Evolutionary conservation across 495 filamentous ascomycete species (phyloP).

Genomic region (Cairneyella variabilis): DNA sequence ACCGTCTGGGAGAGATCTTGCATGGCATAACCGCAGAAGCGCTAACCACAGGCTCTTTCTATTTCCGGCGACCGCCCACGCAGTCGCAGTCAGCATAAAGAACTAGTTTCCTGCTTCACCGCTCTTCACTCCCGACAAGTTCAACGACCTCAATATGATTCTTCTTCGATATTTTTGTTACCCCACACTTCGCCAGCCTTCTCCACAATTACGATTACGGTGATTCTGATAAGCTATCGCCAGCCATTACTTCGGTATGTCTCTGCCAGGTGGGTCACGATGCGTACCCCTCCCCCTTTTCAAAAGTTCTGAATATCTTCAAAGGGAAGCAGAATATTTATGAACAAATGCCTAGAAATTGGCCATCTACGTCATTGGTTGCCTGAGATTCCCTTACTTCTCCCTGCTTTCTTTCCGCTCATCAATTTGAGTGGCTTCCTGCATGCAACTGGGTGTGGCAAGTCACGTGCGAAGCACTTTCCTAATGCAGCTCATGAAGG

Average conservation of each 20-base stretch:
- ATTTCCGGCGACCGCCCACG: background rate
- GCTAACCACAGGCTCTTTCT: too few relatives aligned
- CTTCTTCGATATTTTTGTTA: conserved; percentile 3
- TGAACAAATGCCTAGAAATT: too few relatives aligned
- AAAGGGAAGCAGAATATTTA: background rate
- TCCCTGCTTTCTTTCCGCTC: too few relatives aligned
- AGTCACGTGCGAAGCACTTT: too few relatives aligned
- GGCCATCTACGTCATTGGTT: too few relatives aligned
- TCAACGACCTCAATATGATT: background rate
- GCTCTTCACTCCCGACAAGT: background rate
- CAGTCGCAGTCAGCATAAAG: conserved; percentile 1
- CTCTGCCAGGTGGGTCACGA: too few relatives aligned
- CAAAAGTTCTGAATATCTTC: background rate
- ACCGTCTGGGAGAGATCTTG: background rate
- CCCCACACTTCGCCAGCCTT: conserved; percentile 16
- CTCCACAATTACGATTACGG: conserved; percentile 18
- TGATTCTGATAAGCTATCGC: conserved; percentile 17
- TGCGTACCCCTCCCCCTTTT: background rate
- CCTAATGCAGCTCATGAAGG: too few relatives aligned
- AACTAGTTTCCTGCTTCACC: background rate
- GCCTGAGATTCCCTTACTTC: too few relatives aligned
- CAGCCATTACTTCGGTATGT: too few relatives aligned
- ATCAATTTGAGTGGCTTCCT: too few relatives aligned
- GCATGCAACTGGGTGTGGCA: too few relatives aligned
- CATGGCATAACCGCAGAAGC: background rate